A percentile compares a stretch with the other conserved stretches of the same genome.
phyloP scores from a whole-genome alignment of 2,329 filamentous ascomycete genomes.

The Venturia pyrina region DNA sequence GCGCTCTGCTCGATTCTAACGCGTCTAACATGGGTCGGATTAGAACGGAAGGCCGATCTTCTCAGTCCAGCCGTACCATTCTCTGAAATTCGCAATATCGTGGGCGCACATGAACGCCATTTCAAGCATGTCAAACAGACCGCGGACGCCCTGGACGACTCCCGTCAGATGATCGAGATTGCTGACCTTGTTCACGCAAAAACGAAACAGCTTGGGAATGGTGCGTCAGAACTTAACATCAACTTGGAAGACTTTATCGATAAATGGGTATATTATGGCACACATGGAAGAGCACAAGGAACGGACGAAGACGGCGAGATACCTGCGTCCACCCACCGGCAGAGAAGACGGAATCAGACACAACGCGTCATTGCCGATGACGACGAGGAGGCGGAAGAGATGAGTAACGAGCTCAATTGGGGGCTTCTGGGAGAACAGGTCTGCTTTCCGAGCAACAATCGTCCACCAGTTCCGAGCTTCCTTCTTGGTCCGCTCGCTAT shows the following conservation, averaged over 20 bases:
- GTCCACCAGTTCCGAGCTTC: constrained; percentile 72
- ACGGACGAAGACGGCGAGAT: constrained; percentile 45
- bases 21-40: constrained; percentile 26
- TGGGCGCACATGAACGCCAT: neutral
- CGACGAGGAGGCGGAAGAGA: constrained; percentile 54
- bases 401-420: constrained; percentile 79
- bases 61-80: constrained; percentile 50
- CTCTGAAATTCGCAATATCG: neutral
- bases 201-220: constrained; percentile 62
- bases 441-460: constrained; percentile 59
- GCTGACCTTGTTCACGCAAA: constrained; percentile 75
- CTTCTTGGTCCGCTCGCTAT: constrained; percentile 81
- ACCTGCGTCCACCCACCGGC: constrained; percentile 37
- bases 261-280: constrained; percentile 85
- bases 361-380: constrained; percentile 28
- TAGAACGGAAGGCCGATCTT: constrained; percentile 63
- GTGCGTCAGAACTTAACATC: constrained; percentile 60
- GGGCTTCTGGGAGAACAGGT: constrained; percentile 68
- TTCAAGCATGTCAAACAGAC: constrained; percentile 72
- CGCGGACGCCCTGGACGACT: constrained; percentile 81
- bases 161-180: constrained; percentile 69
- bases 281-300: constrained; percentile 40
- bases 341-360: constrained; percentile 29
- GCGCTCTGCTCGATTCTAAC: neutral
- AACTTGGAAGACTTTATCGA: constrained; percentile 88